A percentile compares a stretch with the other conserved stretches of the same genome.
These are phyloP conservation scores for Phragmites australis DNA, from an alignment of 176 grass and related monocot genomes.

Conservation along the genomic window DNA sequence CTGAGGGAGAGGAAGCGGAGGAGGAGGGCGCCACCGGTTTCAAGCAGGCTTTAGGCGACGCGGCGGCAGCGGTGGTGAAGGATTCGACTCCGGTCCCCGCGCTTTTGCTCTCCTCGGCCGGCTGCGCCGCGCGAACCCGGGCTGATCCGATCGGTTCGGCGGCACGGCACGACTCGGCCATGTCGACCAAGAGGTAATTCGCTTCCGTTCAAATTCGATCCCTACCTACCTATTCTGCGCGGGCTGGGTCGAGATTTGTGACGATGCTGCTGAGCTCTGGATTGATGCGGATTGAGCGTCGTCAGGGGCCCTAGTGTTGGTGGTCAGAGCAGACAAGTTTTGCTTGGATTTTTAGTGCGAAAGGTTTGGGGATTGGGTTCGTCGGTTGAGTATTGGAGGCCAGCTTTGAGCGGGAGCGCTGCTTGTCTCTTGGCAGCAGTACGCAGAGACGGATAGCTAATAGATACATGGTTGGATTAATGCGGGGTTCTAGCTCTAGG, in stretches of 20 bases:
- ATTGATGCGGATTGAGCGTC: conserved; percentile 18
- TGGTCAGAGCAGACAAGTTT: not conserved
- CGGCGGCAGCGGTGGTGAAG: not conserved
- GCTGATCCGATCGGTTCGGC: not conserved
- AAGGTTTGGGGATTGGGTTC: not conserved
- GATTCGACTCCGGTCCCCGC: not conserved
- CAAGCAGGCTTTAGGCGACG: conserved; percentile 6
- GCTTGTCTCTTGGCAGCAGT: not conserved
- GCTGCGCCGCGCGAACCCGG: not conserved
- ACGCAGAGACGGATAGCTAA: not conserved
- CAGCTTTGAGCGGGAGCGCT: not conserved
- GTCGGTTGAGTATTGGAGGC: not conserved
- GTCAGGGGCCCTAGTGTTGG: conserved; percentile 11
- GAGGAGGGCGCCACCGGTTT: conserved; percentile 16
- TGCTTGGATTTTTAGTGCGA: not conserved
- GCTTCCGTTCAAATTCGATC: not conserved
- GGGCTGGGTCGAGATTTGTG: not conserved
- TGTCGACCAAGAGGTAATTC: conserved; percentile 45
- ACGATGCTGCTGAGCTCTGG: not conserved
- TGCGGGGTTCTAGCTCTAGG: not conserved
- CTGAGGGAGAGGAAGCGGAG: not conserved
- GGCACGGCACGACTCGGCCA: conserved; percentile 23
- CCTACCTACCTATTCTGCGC: not conserved
- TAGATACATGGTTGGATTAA: not conserved
- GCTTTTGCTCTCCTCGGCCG: not conserved